Conservation (phyloP, 345 rosid genomes). For the Linum trigynum region DNA sequence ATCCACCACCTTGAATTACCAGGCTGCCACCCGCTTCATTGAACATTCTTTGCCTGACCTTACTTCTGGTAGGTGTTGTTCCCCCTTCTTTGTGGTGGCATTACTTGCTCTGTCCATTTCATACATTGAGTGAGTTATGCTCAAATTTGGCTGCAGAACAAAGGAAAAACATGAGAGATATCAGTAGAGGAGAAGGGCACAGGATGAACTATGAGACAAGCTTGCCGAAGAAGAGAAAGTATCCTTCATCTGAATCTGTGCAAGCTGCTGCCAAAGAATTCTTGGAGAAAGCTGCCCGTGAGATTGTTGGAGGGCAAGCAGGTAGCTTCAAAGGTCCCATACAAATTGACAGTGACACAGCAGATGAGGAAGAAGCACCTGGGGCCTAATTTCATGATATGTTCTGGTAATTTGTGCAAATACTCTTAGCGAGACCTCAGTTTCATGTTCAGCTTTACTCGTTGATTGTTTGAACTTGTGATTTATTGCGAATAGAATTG, state of each 20-base stretch:
- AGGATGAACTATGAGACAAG: conserved; percentile 37
- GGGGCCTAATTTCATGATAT: conserved; percentile 11
- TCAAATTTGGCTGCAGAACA: conserved; percentile 42
- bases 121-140: conserved; percentile 4
- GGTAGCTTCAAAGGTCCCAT: conserved; percentile 68
- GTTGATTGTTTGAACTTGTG: neutral
- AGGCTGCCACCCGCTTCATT: conserved; percentile 81
- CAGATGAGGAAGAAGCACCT: conserved; percentile 35
- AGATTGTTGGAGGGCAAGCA: conserved; percentile 52
- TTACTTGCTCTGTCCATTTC: neutral
- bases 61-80: conserved; percentile 44
- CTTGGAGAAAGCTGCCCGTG: conserved; percentile 84
- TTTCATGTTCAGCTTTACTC: neutral
- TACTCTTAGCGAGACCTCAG: neutral
- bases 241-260: conserved; percentile 48
- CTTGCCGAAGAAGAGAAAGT: conserved; percentile 70
- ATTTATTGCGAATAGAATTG: neutral
- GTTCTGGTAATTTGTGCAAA: conserved; percentile 2
- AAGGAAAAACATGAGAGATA: conserved; percentile 51
- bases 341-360: conserved; percentile 21
- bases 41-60: conserved; percentile 87
- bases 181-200: conserved; percentile 56
- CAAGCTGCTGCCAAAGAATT: conserved; percentile 72
- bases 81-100: conserved; percentile 2
- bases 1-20: conserved; percentile 64